phyloP scores from a whole-genome alignment of 768 basidiomycete genomes.

The Tephrocybe sp. region DNA sequence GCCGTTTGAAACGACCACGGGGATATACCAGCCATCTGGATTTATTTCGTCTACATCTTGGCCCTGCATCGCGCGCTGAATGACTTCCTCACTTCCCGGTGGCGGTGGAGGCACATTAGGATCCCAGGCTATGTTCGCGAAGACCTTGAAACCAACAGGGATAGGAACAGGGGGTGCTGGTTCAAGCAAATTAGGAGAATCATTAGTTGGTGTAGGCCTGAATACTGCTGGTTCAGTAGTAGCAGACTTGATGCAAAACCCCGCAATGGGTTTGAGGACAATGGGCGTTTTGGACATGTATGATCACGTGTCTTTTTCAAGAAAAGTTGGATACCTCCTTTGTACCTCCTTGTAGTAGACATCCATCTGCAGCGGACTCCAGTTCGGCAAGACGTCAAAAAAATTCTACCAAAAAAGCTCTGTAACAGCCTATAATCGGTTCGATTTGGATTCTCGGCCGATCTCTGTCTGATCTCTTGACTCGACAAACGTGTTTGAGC shows the following conservation, averaged over 20 bases:
- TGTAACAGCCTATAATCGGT: not conserved
- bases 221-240: constrained; percentile 41
- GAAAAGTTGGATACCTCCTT: constrained; percentile 6
- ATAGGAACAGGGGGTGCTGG: constrained; percentile 32
- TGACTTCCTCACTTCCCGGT: constrained; percentile 53
- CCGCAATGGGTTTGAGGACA: constrained; percentile 57
- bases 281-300: constrained; percentile 28
- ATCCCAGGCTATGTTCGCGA: constrained; percentile 77
- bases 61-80: constrained; percentile 58
- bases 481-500: constrained; percentile 11
- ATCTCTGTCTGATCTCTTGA: constrained; percentile 8
- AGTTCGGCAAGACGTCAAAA: constrained; percentile 8
- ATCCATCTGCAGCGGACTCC: constrained; percentile 11
- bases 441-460: not conserved
- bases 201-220: constrained; percentile 19
- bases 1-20: constrained; percentile 67
- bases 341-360: constrained; percentile 1
- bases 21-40: constrained; percentile 59
- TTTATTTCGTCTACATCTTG: constrained; percentile 40
- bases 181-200: constrained; percentile 26
- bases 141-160: constrained; percentile 58
- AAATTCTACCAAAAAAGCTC: too few species aligned
- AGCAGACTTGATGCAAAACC: constrained; percentile 70
- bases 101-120: constrained; percentile 68
- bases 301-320: not conserved